A percentile compares a stretch with the other conserved stretches of the same genome.
Evolutionary conservation across 768 basidiomycete genomes (phyloP).

Genomic region (Paxillus rubicundulus): DNA sequence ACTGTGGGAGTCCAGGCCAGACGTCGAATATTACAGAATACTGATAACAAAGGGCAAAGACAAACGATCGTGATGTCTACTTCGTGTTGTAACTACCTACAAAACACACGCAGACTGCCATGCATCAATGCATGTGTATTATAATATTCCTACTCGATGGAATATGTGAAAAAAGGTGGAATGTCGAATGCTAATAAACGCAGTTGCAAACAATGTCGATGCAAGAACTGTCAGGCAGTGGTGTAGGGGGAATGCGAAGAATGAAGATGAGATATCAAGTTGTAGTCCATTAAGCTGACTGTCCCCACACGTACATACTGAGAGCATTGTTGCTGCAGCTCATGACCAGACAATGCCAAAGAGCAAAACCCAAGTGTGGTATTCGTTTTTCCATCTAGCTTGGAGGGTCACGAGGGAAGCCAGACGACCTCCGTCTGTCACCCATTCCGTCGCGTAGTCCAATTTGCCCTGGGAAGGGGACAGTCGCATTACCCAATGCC

Average conservation of each 20-base stretch:
- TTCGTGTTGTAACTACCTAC: not conserved
- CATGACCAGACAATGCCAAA: not conserved
- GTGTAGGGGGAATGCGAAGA: not conserved
- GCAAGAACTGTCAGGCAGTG: constrained; percentile 4
- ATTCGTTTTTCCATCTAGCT: constrained; percentile 22
- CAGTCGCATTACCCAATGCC: constrained; percentile 18
- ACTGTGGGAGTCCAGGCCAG: too few species aligned
- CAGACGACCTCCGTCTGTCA: constrained; percentile 32
- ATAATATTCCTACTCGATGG: constrained; percentile 13
- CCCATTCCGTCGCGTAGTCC: constrained; percentile 18
- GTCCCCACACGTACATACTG: constrained; percentile 14
- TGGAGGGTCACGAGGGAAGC: constrained; percentile 39
- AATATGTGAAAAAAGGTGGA: constrained; percentile 3
- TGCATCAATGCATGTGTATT: constrained; percentile 15
- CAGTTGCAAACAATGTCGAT: constrained; percentile 7
- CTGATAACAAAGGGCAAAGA: not conserved
- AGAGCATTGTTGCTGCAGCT: not conserved
- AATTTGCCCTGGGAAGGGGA: constrained; percentile 33
- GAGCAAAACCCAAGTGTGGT: not conserved
- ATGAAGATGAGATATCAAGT: constrained; percentile 2
- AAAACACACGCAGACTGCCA: constrained; percentile 1
- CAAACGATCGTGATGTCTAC: not conserved
- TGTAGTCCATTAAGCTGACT: constrained; percentile 19
- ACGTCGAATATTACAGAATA: too few species aligned
- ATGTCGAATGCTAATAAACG: not conserved